phyloP scores from a whole-genome alignment of 352 stramenopile genomes.

The Pythium pyrilobum region DNA sequence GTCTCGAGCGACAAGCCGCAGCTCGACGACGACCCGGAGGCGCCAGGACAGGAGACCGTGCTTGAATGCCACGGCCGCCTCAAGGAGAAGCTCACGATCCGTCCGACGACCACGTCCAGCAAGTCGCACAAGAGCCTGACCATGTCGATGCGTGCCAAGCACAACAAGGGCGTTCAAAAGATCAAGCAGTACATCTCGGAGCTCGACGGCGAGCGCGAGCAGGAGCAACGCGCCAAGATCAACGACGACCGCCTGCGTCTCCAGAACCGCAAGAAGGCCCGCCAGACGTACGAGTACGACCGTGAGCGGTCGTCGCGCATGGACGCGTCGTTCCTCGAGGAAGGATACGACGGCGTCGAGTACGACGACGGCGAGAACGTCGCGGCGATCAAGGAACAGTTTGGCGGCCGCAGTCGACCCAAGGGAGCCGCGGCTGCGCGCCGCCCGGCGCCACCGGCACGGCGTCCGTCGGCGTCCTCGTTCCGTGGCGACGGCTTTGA shows the following conservation, averaged over 20 bases:
- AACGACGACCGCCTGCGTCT: conserved; percentile 78
- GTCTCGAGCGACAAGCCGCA: conserved; percentile 55
- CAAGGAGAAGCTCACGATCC: conserved; percentile 84
- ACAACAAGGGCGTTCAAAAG: conserved; percentile 86
- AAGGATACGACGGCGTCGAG: conserved; percentile 67
- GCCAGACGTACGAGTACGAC: conserved; percentile 77
- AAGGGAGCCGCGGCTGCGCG: conserved; percentile 27
- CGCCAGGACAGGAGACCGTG: conserved; percentile 64
- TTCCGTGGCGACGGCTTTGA: conserved; percentile 70
- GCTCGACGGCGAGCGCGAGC: conserved; percentile 72
- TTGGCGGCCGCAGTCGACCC: conserved; percentile 35
- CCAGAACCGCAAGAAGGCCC: conserved; percentile 83
- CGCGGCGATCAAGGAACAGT: conserved; percentile 82
- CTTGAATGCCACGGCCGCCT: conserved; percentile 79
- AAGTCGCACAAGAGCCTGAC: conserved; percentile 86
- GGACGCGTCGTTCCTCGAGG: conserved; percentile 80
- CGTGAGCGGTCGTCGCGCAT: conserved; percentile 67
- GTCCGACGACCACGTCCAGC: conserved; percentile 75
- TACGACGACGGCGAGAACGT: conserved; percentile 85
- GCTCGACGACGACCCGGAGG: conserved; percentile 55
- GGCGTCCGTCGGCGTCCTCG: conserved; percentile 29
- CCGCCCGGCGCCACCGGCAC: conserved; percentile 26
- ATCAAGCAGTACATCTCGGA: conserved; percentile 86
- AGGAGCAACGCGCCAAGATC: conserved; percentile 83
- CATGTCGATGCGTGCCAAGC: conserved; percentile 86